Base-by-base conservation (phyloP, 371 early-diverging fungal species). In the Mortierella sp. region DNA sequence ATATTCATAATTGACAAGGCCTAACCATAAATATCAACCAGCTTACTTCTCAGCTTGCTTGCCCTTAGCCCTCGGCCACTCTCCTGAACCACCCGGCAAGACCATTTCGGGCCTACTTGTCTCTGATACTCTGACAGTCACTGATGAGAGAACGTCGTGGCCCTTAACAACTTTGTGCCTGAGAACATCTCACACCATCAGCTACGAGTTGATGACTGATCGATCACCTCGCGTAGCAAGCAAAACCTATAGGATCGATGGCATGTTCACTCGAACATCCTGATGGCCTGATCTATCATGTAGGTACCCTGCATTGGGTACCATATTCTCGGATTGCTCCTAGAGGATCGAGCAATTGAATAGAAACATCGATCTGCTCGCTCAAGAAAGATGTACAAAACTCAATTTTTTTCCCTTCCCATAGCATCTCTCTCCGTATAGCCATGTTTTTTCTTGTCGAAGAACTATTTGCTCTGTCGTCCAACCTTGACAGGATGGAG, bases 141-240 rank as follows among this genome's bases (percentile, higher is more conserved):
- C 43, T 40, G 6, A 9, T 34, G 4, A 28, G 8, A 19, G 21
- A 13, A 6, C 21, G 31, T 19, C 14, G 31, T 6, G 37, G 37
- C 64, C 67, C 67, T 64, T 64, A 64, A 64, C 19, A 64, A 24
- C 67, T 37, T 64, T 37, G 61, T 61, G 19, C 61, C 61, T 61
- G 19, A 19, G 13, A 59, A 3, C 31, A n/a, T n/a, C n/a, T n/a
- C n/a, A n/a, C n/a, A n/a, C n/a, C n/a, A n/a, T n/a, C n/a, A n/a
- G n/a, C n/a, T n/a, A n/a, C n/a, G n/a, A n/a, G n/a, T n/a, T n/a
- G n/a, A 40, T 40, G 43, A 40, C 43, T 6, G 43, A 40, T 40
- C 43, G n/a, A n/a, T n/a, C n/a, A n/a, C n/a, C n/a, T n/a, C n/a
- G n/a, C n/a, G n/a, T n/a, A n/a, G n/a, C n/a, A n/a, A n/a, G n/a